A percentile compares a stretch with the other conserved stretches of the same genome.
These are phyloP conservation scores for Aeschynomene evenia DNA, from an alignment of 306 rosid genomes.

Conservation along the genomic window DNA sequence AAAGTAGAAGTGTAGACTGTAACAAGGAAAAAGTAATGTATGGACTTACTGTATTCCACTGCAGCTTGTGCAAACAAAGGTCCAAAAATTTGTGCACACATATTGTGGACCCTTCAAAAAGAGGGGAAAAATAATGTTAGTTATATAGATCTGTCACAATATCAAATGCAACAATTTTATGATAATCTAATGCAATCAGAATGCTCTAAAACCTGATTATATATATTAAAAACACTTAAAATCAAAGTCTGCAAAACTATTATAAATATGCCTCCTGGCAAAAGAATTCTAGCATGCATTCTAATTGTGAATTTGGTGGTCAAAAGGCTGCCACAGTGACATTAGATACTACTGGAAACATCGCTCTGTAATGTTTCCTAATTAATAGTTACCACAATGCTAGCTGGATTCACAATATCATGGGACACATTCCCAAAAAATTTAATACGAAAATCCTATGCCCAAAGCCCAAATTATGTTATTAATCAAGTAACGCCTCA, in stretches of 20 bases:
- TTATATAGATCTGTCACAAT: conserved; percentile 3
- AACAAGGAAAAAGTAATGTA: conserved; percentile 9
- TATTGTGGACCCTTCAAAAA: conserved; percentile 93
- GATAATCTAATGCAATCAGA: conserved; percentile 22
- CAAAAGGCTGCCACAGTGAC: background rate
- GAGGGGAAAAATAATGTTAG: conserved; percentile 23
- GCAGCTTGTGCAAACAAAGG: conserved; percentile 92
- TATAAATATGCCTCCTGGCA: conserved; percentile 1
- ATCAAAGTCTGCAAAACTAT: conserved; percentile 17
- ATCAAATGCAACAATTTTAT: conserved; percentile 31
- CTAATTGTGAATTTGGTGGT: background rate
- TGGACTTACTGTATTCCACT: conserved; percentile 98
- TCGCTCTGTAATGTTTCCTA: background rate
- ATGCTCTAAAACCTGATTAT: conserved; percentile 3
- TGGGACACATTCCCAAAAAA: background rate
- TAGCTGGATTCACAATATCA: background rate
- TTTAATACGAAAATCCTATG: background rate
- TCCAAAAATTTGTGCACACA: conserved; percentile 98
- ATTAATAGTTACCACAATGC: background rate
- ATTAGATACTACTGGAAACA: background rate
- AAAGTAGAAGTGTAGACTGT: background rate
- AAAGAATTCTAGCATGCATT: background rate
- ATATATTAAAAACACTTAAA: conserved; percentile 14
- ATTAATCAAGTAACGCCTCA: background rate
- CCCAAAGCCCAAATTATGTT: background rate